Percentiles rank a stretch among this genome's conserved stretches.
Conservation (phyloP, 441 rosid genomes). For the Aquilaria agallochum region DNA sequence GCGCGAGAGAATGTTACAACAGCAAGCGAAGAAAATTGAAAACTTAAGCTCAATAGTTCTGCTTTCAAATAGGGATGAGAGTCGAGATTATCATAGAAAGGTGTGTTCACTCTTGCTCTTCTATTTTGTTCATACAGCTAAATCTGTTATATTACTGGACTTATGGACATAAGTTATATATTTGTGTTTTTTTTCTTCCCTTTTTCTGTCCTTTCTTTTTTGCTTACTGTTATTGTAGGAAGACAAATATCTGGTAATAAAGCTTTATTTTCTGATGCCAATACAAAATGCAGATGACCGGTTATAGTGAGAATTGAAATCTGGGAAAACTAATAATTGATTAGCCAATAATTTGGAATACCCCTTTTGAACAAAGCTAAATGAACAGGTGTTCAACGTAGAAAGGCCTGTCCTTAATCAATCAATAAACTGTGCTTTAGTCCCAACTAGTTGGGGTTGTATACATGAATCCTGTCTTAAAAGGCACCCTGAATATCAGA, state of each 20-base stretch:
- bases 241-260: neutral
- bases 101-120: conserved; percentile 26
- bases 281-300: too few relatives aligned
- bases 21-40: conserved; percentile 91
- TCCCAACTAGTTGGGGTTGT: too few relatives aligned
- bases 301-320: too few relatives aligned
- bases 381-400: too few relatives aligned
- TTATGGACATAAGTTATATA: neutral
- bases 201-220: neutral
- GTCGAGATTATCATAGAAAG: conserved; percentile 60
- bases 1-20: conserved; percentile 83
- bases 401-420: too few relatives aligned
- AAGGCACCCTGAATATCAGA: too few relatives aligned
- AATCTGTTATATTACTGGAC: neutral
- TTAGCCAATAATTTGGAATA: too few relatives aligned
- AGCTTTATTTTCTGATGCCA: too few relatives aligned
- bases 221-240: neutral
- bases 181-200: conserved; percentile 1
- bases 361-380: too few relatives aligned
- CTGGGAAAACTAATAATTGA: too few relatives aligned
- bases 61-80: conserved; percentile 72
- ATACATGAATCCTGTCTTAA: too few relatives aligned
- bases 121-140: neutral
- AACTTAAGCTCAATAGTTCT: conserved; percentile 92
- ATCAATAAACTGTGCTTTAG: too few relatives aligned